A percentile compares a stretch with the other conserved stretches of the same genome.
phyloP scores from a whole-genome alignment of 768 basidiomycete genomes.

The Xerocomellus amylosporus region DNA sequence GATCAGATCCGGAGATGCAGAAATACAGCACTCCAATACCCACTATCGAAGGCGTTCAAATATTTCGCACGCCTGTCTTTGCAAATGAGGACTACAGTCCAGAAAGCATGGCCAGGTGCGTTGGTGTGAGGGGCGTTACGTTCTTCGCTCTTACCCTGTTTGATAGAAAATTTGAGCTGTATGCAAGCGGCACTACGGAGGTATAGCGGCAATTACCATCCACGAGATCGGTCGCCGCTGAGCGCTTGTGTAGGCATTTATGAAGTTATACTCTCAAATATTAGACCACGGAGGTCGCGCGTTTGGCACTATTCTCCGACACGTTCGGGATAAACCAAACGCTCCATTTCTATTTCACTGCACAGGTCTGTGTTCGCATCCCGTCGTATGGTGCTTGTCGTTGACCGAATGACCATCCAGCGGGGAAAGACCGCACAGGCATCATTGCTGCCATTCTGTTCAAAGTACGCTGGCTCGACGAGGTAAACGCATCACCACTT shows the following conservation, averaged over 20 bases:
- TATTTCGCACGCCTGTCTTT: slow-evolving; percentile 62
- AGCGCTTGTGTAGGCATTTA: slow-evolving; percentile 55
- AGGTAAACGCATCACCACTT: background rate
- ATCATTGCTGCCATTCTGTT: slow-evolving; percentile 70
- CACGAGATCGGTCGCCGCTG: background rate
- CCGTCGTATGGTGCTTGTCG: background rate
- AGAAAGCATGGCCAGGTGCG: slow-evolving; percentile 80
- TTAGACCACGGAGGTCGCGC: slow-evolving; percentile 67
- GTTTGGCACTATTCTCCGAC: slow-evolving; percentile 69
- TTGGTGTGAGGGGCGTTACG: slow-evolving; percentile 29
- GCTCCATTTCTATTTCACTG: slow-evolving; percentile 73
- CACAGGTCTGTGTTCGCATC: slow-evolving; percentile 43
- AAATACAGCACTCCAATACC: slow-evolving; percentile 71
- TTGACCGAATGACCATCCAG: slow-evolving; percentile 29
- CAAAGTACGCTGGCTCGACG: slow-evolving; percentile 42
- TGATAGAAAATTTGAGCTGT: slow-evolving; percentile 49
- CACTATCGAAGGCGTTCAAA: slow-evolving; percentile 57
- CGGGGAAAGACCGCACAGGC: slow-evolving; percentile 83
- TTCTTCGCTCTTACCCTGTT: slow-evolving; percentile 4
- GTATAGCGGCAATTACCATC: slow-evolving; percentile 32
- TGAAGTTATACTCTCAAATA: slow-evolving; percentile 79
- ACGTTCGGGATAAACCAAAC: slow-evolving; percentile 67
- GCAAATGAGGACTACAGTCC: slow-evolving; percentile 77
- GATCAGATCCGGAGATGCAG: slow-evolving; percentile 75
- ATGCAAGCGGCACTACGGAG: slow-evolving; percentile 79